Evolutionary conservation across 495 filamentous ascomycete genomes (phyloP).

Genomic region (Platismatia glauca): DNA sequence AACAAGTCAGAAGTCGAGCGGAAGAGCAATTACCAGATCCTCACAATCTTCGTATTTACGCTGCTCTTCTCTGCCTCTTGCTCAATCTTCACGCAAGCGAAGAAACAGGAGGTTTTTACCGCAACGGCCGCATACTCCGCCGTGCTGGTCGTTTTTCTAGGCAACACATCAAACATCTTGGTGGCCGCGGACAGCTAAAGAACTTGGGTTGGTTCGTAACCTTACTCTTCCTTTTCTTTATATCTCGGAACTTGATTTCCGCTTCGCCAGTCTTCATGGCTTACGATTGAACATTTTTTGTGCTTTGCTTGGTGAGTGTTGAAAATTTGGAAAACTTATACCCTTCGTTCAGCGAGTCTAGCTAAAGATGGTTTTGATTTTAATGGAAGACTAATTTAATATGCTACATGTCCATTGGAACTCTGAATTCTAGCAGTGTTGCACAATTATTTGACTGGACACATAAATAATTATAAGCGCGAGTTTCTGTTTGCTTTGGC

Average conservation of each 20-base stretch:
- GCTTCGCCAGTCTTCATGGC: not conserved
- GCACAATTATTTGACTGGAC: too few relatives aligned
- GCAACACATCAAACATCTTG: conserved; percentile 15
- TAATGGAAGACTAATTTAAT: not conserved
- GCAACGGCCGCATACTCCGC: conserved; percentile 26
- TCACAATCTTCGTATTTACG: conserved; percentile 19
- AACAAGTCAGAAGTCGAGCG: conserved; percentile 6
- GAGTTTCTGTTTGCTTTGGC: too few relatives aligned
- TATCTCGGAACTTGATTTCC: not conserved
- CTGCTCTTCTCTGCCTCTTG: conserved; percentile 21
- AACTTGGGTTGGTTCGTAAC: not conserved
- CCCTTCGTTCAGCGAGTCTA: not conserved
- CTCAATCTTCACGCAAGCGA: conserved; percentile 21
- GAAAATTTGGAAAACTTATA: not conserved
- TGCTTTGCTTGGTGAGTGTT: not conserved
- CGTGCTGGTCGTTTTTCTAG: conserved; percentile 26
- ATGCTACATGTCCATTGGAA: not conserved
- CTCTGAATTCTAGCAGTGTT: too few relatives aligned
- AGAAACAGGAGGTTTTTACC: conserved; percentile 25
- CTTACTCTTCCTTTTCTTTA: not conserved
- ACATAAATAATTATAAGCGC: too few relatives aligned
- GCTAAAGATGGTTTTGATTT: not conserved
- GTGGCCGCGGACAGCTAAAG: not conserved
- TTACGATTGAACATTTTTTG: not conserved
- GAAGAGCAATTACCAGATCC: conserved; percentile 9